Conservation (phyloP, 345 rosid species). For the Litchi chinensis region DNA sequence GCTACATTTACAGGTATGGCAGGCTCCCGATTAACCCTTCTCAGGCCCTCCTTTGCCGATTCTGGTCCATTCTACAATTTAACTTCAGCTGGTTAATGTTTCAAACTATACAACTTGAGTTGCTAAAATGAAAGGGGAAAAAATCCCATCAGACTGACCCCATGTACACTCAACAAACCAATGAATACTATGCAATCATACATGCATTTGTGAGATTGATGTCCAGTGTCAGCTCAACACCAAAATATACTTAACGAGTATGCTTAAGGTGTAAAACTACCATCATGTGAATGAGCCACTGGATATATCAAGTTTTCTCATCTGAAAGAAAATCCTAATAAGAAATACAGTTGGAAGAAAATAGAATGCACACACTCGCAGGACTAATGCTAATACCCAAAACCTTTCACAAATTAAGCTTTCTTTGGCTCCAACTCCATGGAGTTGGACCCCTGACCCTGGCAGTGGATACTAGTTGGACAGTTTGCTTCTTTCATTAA, state of each 20-base stretch:
- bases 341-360: background rate
- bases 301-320: background rate
- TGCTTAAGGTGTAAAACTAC: background rate
- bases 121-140: conserved; percentile 1
- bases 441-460: background rate
- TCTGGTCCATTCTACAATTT: conserved; percentile 40
- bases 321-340: background rate
- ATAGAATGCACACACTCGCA: background rate
- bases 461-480: background rate
- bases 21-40: conserved; percentile 31
- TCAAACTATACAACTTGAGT: conserved; percentile 9
- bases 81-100: conserved; percentile 1
- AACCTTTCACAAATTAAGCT: background rate
- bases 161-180: background rate
- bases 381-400: background rate
- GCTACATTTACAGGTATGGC: conserved; percentile 21
- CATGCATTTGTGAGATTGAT: background rate
- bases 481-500: background rate
- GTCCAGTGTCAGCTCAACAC: background rate
- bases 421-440: background rate
- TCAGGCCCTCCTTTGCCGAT: conserved; percentile 25
- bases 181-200: background rate
- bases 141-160: background rate
- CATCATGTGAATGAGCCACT: background rate
- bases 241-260: conserved; percentile 1